These are phyloP conservation scores for Wickerhamiella spandovensis DNA, from an alignment of 805 yeast species.

Conservation along the genomic window DNA sequence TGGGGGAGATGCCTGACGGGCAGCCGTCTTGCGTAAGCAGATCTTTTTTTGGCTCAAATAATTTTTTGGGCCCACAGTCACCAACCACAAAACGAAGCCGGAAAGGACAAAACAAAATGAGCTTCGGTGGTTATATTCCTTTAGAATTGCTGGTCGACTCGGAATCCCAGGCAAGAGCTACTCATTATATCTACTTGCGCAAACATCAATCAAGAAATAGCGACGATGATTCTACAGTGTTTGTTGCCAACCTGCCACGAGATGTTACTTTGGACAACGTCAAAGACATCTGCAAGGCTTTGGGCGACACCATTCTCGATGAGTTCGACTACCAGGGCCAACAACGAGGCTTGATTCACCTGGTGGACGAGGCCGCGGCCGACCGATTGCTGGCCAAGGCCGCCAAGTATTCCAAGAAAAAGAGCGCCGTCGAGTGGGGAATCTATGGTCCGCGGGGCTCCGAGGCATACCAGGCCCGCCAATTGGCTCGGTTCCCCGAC, in stretches of 20 bases:
- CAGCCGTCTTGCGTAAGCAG: neutral
- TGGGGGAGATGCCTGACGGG: too few species aligned
- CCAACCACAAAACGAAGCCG: too few species aligned
- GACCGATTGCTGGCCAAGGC: conserved; percentile 52
- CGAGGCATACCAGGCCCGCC: conserved; percentile 28
- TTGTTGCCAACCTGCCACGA: conserved; percentile 64
- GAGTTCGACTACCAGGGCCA: conserved; percentile 23
- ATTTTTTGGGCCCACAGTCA: neutral
- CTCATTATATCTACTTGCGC: conserved; percentile 52
- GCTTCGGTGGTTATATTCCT: neutral
- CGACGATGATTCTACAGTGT: conserved; percentile 40
- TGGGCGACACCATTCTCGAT: conserved; percentile 32
- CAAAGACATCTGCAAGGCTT: conserved; percentile 40
- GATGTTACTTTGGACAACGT: conserved; percentile 39
- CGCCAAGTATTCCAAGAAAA: conserved; percentile 31
- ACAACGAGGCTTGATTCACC: conserved; percentile 48
- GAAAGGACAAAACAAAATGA: neutral
- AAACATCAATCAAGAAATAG: conserved; percentile 35
- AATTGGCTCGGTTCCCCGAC: conserved; percentile 27
- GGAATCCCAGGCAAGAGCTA: conserved; percentile 5
- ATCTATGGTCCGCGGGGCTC: conserved; percentile 30
- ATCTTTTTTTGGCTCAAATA: neutral
- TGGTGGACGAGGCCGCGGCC: conserved; percentile 58
- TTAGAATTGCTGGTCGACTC: neutral
- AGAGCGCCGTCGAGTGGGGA: conserved; percentile 20